Base-by-base conservation (phyloP, 305 asterid species). In the Striga hermonthica region DNA sequence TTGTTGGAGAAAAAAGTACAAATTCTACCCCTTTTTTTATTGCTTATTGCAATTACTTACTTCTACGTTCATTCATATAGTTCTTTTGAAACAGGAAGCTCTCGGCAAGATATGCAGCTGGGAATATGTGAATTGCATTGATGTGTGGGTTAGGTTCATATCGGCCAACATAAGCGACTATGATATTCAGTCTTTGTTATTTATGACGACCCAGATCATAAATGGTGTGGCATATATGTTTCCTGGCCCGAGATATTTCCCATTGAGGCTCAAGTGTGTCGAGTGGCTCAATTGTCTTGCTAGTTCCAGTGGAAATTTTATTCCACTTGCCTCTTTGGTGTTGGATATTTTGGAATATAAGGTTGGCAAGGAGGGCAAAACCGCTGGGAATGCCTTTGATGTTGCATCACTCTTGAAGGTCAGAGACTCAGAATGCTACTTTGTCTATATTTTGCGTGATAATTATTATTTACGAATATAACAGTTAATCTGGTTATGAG, bases 181-280 rank as follows among this genome's bases (percentile, higher is more conserved):
- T 71, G 96, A 82, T 75, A 80, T 86, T 77, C 86, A 82, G 50
- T 69, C 83, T 67, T 76, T 86, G 75, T 70, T 88, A 70, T 79
- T 80, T 74, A 71, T 62, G 69, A 74, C 74, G 69, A 75, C 76
- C 81, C 94, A 85, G 74, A 83, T 93, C 72, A 76, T 93, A 68
- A 82, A 78, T 70, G 95, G 95, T 63, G 68, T 93, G 63, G 87
- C 87, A 70, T 72, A 75, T 80, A 68, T 82, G 85, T 90, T 88
- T 78, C 76, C 88, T 61, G 99, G 95, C 64, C 85, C 92, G 50
- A 90, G 96, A 88, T 88, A 93, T 73, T 87, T 88, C 79, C 97
- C 97, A 59, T 73, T 93, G 44, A 79, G 96, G 72, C 81, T 93
- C 66, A 88, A 88, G 82, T 93, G 95, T 76, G 74, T 88, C 37